Conservation (phyloP, 768 basidiomycete species). For the Galerina sulciceps region DNA sequence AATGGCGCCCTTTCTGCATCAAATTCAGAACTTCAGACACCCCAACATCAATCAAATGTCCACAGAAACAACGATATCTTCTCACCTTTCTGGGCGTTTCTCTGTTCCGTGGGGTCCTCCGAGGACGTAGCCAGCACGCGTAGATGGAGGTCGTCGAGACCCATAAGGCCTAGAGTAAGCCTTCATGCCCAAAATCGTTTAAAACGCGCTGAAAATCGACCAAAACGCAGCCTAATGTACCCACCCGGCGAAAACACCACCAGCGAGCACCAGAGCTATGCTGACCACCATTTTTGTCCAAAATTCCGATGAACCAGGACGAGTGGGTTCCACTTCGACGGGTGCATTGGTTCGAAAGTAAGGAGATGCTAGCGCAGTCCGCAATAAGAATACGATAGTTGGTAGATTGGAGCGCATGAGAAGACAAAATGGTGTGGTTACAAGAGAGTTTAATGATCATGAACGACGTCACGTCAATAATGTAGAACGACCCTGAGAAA, state of each 20-base stretch:
- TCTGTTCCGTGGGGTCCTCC: conserved; percentile 67
- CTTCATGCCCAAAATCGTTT: conserved; percentile 37
- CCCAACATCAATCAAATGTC: neutral
- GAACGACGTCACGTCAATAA: no score
- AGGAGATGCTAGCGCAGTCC: conserved; percentile 28
- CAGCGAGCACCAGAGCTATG: conserved; percentile 71
- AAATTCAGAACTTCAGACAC: conserved; percentile 44
- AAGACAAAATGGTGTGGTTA: neutral
- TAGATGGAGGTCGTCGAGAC: conserved; percentile 88
- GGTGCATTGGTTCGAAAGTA: conserved; percentile 16
- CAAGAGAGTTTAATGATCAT: neutral
- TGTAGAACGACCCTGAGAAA: no score
- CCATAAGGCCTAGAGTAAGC: conserved; percentile 92
- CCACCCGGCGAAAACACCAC: conserved; percentile 93
- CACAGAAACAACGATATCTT: neutral
- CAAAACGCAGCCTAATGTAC: conserved; percentile 18
- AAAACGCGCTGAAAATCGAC: neutral
- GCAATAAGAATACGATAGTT: conserved; percentile 25
- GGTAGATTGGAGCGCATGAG: conserved; percentile 18
- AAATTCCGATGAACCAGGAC: conserved; percentile 65
- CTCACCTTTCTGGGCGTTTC: conserved; percentile 73
- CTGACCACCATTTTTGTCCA: conserved; percentile 76
- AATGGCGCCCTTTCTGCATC: conserved; percentile 76
- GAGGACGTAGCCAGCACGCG: conserved; percentile 85
- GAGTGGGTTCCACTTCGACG: conserved; percentile 21